Conservation (phyloP, 306 rosid genomes). For the Neltuma alba region DNA sequence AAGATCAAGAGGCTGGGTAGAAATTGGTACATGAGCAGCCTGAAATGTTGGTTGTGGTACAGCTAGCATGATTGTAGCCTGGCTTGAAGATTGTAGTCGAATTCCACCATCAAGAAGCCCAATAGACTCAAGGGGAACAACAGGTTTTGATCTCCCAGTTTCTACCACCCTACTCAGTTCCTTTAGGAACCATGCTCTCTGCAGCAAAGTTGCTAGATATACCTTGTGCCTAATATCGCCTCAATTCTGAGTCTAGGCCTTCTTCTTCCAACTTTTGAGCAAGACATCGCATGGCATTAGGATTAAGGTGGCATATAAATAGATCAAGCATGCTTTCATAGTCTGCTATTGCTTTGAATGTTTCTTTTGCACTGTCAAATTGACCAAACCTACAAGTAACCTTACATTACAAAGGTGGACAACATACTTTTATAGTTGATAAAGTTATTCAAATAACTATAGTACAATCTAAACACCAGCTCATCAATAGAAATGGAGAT, state of each 20-base stretch:
- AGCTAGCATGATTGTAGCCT: constrained; percentile 48
- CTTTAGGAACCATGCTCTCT: constrained; percentile 99
- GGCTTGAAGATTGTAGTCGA: constrained; percentile 73
- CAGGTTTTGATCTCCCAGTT: constrained; percentile 96
- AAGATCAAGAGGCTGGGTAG: constrained; percentile 90
- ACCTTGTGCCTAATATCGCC: constrained; percentile 98
- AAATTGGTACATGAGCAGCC: constrained; percentile 51
- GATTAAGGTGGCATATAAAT: constrained; percentile 97
- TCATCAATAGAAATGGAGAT: no score
- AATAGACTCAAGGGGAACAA: constrained; percentile 46
- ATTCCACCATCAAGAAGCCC: constrained; percentile 94
- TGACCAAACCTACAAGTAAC: constrained; percentile 89
- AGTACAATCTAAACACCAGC: constrained; percentile 14
- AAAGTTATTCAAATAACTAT: constrained; percentile 24
- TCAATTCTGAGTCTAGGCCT: constrained; percentile 88
- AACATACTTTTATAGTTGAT: constrained; percentile 18
- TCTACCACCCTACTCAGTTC: constrained; percentile 99
- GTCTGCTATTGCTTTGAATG: constrained; percentile 88
- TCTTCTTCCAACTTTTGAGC: constrained; percentile 99
- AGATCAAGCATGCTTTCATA: constrained; percentile 94
- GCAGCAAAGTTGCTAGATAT: constrained; percentile 98
- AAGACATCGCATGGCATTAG: constrained; percentile 97
- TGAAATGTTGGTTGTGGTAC: constrained; percentile 44
- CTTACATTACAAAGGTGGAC: constrained; percentile 34
- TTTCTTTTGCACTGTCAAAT: constrained; percentile 97